phyloP scores from a whole-genome alignment of 805 yeast genomes.

The Wickerhamomyces ciferrii region DNA sequence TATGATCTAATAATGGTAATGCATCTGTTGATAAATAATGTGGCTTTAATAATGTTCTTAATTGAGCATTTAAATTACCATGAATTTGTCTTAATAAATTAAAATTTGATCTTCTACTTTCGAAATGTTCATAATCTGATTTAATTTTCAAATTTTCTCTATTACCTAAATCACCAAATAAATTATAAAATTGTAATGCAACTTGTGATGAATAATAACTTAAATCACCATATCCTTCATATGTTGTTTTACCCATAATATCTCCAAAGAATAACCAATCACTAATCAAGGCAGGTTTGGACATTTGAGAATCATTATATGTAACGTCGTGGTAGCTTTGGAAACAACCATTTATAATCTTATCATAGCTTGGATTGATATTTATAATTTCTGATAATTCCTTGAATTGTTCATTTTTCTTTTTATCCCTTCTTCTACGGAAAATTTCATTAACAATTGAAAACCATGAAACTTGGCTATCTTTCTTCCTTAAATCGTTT shows the following conservation, averaged over 20 bases:
- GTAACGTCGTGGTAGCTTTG: constrained; percentile 55
- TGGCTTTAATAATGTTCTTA: constrained; percentile 9
- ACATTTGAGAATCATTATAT: constrained; percentile 58
- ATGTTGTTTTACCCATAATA: constrained; percentile 35
- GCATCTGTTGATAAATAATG: constrained; percentile 21
- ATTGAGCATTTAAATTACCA: constrained; percentile 6
- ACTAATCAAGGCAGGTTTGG: constrained; percentile 53
- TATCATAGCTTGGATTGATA: constrained; percentile 49
- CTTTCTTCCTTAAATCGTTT: constrained; percentile 39
- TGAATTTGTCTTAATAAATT: constrained; percentile 9
- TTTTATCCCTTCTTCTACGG: constrained; percentile 38
- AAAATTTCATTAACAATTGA: constrained; percentile 58
- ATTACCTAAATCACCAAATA: constrained; percentile 58
- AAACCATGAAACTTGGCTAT: constrained; percentile 63
- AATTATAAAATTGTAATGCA: constrained; percentile 55
- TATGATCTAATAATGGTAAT: constrained; percentile 29
- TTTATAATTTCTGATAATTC: constrained; percentile 41
- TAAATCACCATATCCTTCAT: constrained; percentile 39
- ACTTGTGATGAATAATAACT: constrained; percentile 51
- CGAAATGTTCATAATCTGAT: constrained; percentile 24
- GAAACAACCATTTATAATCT: constrained; percentile 68
- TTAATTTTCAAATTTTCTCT: constrained; percentile 24
- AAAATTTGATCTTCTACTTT: constrained; percentile 10
- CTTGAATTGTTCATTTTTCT: constrained; percentile 43
- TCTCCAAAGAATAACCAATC: constrained; percentile 82